These are phyloP conservation scores for Candida sp. DNA, from an alignment of 1,139 yeast genomes.

Conservation along the genomic window DNA sequence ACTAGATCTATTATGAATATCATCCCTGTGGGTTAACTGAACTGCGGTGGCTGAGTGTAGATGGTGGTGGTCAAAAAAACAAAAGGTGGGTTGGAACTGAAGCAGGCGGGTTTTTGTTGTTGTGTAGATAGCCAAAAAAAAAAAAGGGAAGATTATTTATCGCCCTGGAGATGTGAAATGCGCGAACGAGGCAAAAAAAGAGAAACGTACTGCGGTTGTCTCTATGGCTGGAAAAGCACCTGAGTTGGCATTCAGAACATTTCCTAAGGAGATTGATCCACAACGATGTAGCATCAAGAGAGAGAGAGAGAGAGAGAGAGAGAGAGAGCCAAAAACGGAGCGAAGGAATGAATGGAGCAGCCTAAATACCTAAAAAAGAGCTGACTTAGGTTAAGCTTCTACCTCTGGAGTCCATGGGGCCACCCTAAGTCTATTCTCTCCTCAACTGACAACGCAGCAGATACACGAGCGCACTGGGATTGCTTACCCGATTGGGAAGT, in stretches of 20 bases:
- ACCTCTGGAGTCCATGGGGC: no score
- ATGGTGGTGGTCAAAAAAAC: no score
- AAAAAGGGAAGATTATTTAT: not conserved
- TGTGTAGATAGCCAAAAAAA: not conserved
- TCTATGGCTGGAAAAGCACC: no score
- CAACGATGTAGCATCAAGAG: not conserved
- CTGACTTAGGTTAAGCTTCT: not conserved
- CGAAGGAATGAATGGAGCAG: no score
- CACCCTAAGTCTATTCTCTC: not conserved
- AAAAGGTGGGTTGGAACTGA: not conserved
- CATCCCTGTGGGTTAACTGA: conserved; percentile 25
- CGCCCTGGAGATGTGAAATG: not conserved
- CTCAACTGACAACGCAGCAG: not conserved
- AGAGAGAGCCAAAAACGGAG: not conserved
- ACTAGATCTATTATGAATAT: conserved; percentile 41
- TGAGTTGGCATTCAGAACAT: no score
- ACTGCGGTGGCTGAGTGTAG: no score
- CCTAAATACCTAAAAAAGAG: no score
- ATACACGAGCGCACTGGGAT: not conserved
- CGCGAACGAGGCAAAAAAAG: not conserved
- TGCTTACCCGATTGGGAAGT: conserved; percentile 1
- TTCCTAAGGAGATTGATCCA: not conserved
- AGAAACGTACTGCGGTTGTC: no score
- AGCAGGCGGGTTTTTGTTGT: not conserved
- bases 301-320: not conserved